These are phyloP conservation scores for Glycyrrhiza uralensis DNA, from an alignment of 306 rosid genomes.

Conservation along the genomic window DNA sequence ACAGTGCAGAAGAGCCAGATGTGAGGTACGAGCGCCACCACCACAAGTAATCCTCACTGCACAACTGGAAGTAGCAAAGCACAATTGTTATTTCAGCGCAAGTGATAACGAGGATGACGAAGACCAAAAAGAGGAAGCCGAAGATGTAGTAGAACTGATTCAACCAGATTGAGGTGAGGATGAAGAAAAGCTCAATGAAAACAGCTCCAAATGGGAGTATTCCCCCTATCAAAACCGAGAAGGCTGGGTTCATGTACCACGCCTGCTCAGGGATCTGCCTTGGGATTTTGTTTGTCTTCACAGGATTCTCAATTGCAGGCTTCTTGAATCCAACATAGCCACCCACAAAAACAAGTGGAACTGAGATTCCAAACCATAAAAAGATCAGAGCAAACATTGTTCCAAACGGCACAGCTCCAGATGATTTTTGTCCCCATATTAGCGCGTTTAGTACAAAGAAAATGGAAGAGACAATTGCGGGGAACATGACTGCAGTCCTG, in stretches of 20 bases:
- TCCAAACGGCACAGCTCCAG: constrained; percentile 98
- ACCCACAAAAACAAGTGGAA: constrained; percentile 94
- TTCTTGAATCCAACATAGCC: constrained; percentile 90
- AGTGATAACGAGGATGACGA: constrained; percentile 75
- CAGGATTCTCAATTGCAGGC: constrained; percentile 91
- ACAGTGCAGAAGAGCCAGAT: constrained; percentile 86
- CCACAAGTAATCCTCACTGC: constrained; percentile 98
- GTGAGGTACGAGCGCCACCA: constrained; percentile 99
- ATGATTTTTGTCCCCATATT: constrained; percentile 96
- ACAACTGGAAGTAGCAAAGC: constrained; percentile 97
- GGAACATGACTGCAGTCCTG: constrained; percentile 82
- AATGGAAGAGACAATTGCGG: constrained; percentile 62
- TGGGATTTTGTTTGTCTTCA: constrained; percentile 96
- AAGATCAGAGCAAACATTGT: constrained; percentile 97
- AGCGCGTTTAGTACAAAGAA: constrained; percentile 78
- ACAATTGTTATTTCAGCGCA: constrained; percentile 91
- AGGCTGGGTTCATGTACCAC: constrained; percentile 94
- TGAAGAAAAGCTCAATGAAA: constrained; percentile 95
- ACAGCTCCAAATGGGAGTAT: constrained; percentile 97
- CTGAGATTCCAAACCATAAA: constrained; percentile 97
- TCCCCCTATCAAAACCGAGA: constrained; percentile 91
- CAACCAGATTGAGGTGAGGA: constrained; percentile 97
- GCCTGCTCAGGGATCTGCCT: constrained; percentile 98
- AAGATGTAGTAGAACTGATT: constrained; percentile 98
- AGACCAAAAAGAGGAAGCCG: constrained; percentile 95